A percentile compares a stretch with the other conserved stretches of the same genome.
These are phyloP conservation scores for Somion occarium DNA, from an alignment of 1,284 basidiomycete genomes.

Conservation along the genomic window DNA sequence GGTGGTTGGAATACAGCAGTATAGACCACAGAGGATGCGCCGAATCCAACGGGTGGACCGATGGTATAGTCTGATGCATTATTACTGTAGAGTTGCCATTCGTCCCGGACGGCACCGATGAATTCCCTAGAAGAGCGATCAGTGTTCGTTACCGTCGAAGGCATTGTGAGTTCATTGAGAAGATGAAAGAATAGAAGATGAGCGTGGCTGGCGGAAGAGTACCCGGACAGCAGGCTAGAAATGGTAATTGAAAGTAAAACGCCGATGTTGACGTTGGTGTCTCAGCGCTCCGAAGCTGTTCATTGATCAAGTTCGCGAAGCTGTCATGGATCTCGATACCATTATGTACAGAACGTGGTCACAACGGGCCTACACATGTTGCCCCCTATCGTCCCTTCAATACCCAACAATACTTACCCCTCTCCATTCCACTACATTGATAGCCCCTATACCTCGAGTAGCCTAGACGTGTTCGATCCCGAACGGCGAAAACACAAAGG, in stretches of 20 bases:
- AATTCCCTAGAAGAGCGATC: conserved; percentile 33
- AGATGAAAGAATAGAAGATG: background rate
- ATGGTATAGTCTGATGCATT: conserved; percentile 66
- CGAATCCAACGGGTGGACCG: conserved; percentile 75
- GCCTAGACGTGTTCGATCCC: no score
- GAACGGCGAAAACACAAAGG: no score
- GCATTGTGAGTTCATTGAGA: background rate
- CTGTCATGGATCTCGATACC: background rate
- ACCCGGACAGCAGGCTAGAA: background rate
- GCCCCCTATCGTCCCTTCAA: no score
- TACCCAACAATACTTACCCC: no score
- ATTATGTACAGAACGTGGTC: no score
- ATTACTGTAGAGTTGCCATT: conserved; percentile 82
- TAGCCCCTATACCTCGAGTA: no score
- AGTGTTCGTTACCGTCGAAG: conserved; percentile 11
- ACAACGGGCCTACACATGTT: no score
- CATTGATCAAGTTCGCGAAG: background rate
- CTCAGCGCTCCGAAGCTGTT: background rate
- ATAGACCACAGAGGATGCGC: conserved; percentile 85
- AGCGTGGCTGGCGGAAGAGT: background rate
- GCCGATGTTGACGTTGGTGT: background rate
- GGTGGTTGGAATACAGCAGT: conserved; percentile 59
- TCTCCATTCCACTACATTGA: no score
- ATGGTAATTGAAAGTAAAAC: background rate
- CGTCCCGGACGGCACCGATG: conserved; percentile 77